phyloP scores from a whole-genome alignment of 352 stramenopile species.

The Globisporangium iwayamae region DNA sequence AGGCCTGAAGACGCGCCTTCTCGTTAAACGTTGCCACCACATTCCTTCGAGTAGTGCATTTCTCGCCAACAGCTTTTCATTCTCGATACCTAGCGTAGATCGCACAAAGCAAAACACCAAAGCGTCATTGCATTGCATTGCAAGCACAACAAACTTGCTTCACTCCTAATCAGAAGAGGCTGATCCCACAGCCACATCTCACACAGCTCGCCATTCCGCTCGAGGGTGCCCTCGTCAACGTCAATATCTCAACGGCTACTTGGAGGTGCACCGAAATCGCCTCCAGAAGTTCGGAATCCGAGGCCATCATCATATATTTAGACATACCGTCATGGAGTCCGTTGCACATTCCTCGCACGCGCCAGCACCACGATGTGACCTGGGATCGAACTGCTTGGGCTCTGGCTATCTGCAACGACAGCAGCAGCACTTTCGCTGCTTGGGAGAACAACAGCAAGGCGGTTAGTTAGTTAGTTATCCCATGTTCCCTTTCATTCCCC shows the following conservation, averaged over 20 bases:
- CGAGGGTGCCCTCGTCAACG: no score
- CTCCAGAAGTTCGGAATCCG: background rate
- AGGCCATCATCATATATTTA: background rate
- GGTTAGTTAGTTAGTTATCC: no score
- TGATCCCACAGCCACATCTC: background rate
- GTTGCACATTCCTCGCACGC: background rate
- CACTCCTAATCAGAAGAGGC: no score
- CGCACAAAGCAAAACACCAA: background rate
- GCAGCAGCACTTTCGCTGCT: background rate
- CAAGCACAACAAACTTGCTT: no score
- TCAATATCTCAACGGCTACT: no score
- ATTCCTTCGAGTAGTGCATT: no score
- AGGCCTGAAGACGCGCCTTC: background rate
- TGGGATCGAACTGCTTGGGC: background rate
- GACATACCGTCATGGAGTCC: background rate
- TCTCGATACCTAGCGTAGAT: background rate
- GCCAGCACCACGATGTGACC: background rate
- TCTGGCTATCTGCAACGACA: slow-evolving; percentile 6
- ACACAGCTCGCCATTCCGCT: background rate
- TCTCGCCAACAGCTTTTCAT: background rate
- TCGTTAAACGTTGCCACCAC: no score
- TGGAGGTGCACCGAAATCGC: background rate
- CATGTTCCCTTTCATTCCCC: background rate
- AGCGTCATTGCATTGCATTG: background rate
- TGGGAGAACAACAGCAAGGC: background rate